Evolutionary conservation across 225 moss, liverwort and hornwort species (phyloP), one percentile per base, ranked within the genome.

Genomic region (Ulota crispa): DNA sequence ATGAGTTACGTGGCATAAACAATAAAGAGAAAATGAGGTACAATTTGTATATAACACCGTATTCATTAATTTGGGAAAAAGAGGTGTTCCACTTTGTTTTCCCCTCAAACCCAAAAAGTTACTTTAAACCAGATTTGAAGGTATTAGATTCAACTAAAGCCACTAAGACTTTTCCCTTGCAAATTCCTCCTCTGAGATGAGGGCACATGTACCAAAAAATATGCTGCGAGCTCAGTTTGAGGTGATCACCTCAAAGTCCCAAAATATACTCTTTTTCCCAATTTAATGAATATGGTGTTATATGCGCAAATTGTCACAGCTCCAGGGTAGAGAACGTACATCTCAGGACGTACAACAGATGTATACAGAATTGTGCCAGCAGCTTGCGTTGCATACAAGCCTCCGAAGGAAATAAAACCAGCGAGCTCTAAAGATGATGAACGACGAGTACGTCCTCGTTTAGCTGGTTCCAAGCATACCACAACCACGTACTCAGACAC

Each of bases 321-420:
- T 71, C 56, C n/a, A 73, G 73, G 5, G 39, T 73, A 67, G 59
- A 55, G 54, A 41, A 27, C 63, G 2, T 79, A 75, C 86, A 15
- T 47, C 50, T 20, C 52, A 31, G 11, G 6, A 61, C 37, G 42
- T 36, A 19, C 4, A 32, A 77, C 9, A 39, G 64, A 64, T 24
- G 57, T 4, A n/a, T 81, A 78, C 81, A 78, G 78, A 36, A n/a
- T 36, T 9, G 56, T 78, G 30, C 8, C 65, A 24, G 64, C 75
- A 75, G 84, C 67, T 61, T 55, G 55, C 8, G 69, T 16, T 23
- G 27, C 12, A 26, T 70, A 78, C 16, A 18, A 74, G 57, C 52
- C 39, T 77, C 81, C 78, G 3, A 87, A 81, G 34, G 87, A 64
- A 19, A 87, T 9, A 64, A 87, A 87, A 19, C 84, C 87, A 1